Evolutionary conservation across 768 basidiomycete genomes (phyloP).

Genomic region (Trametes sanguinea): DNA sequence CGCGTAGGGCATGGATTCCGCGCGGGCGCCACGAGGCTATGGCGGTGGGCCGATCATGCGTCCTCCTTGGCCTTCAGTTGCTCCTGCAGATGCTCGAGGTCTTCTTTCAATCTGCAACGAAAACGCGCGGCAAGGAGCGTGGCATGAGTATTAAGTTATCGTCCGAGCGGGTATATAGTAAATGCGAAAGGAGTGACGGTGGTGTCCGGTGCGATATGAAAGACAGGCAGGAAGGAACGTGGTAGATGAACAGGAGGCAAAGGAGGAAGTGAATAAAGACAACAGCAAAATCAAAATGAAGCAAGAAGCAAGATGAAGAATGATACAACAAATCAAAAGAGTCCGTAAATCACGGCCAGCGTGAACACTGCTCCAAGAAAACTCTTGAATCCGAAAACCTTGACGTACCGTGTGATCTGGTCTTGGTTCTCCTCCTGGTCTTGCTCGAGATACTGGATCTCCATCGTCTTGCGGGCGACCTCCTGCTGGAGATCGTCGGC

Average conservation of each 20-base stretch:
- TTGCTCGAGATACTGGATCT: conserved; percentile 76
- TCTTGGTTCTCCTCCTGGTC: conserved; percentile 78
- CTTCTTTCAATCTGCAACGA: conserved; percentile 63
- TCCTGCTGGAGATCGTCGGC: conserved; percentile 60
- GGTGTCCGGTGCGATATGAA: conserved; percentile 24
- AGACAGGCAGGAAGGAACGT: conserved; percentile 13
- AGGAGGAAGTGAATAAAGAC: conserved; percentile 38
- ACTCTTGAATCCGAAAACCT: conserved; percentile 58
- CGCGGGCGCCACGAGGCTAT: conserved; percentile 37
- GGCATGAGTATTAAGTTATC: conserved; percentile 25
- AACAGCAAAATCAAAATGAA: no score
- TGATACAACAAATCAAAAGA: conserved; percentile 26
- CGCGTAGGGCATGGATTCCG: conserved; percentile 17
- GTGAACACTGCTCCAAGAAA: conserved; percentile 53
- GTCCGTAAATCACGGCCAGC: conserved; percentile 56
- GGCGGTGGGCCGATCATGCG: conserved; percentile 13
- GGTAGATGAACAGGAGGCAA: conserved; percentile 3
- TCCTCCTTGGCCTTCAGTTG: conserved; percentile 40
- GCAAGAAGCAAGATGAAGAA: not conserved
- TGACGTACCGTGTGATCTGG: conserved; percentile 77
- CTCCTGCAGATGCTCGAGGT: conserved; percentile 52
- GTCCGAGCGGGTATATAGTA: conserved; percentile 19
- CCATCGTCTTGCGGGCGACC: conserved; percentile 72
- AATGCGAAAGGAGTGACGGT: conserved; percentile 4
- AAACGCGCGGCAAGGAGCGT: conserved; percentile 19